Evolutionary conservation across 768 basidiomycete species (phyloP), one percentile per base, ranked within the genome.

Genomic region (Trametes gibbosa): DNA sequence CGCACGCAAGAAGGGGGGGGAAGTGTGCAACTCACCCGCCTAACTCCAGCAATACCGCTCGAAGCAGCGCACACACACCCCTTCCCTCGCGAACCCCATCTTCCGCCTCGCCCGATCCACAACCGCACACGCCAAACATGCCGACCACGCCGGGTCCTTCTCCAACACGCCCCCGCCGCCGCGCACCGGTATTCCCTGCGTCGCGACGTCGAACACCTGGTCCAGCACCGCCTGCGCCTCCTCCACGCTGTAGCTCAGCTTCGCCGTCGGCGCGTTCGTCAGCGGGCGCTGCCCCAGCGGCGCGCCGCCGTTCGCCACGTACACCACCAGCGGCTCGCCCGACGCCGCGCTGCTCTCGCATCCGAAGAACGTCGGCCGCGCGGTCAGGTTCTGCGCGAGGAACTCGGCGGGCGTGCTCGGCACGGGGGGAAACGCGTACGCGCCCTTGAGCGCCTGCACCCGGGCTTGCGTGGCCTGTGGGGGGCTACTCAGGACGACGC

Each of bases 301-400:
- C 1, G 77, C 70, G 5, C 78, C 79, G 27, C 82, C 81, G 63
- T 81, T 82, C 1, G 84, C 83, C n/a, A 85, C 69, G 69, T 87
- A 87, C 55, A 85, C 75, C 16, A 86, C 63, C 39, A 85, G 66
- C 2, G 84, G 83, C 4, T 75, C 75, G 41, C 63, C 66, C 46
- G 78, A 68, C 3, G 53, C 67, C 16, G 84, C 81, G 14, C 57
- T 34, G 49, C 50, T 57, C 65, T 87, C 73, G 68, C 91, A 92
- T 3, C 91, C 92, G 73, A 91, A 92, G 75, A 93, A 91, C 0
- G 87, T 88, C 2, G 89, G 83, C 25, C 86, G 81, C 45, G 73
- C 74, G 66, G 85, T 89, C 1, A 90, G 78, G 35, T 88, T 87
- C 5, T 79, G 80, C 1, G 73, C 69, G 35, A 86, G 67, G 69